Conservation (phyloP, 768 basidiomycete species). For the Lactarius quietus region DNA sequence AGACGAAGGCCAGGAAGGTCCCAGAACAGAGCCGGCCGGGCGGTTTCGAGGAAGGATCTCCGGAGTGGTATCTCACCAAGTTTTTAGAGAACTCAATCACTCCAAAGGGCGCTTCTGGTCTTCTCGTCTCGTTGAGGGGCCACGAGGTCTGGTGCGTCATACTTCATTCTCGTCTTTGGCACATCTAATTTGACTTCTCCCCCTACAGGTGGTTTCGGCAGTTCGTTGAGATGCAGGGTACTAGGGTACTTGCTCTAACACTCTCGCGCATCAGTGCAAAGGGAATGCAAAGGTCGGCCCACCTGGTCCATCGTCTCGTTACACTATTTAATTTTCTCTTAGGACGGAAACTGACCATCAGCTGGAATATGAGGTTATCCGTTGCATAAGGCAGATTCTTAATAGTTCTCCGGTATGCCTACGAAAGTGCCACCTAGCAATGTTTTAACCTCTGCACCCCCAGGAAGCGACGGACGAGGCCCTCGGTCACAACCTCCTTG, state of each 20-base stretch:
- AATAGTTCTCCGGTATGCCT: conserved; percentile 57
- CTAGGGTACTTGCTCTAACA: conserved; percentile 76
- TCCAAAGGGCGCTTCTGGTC: conserved; percentile 69
- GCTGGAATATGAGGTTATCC: conserved; percentile 85
- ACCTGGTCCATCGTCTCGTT: conserved; percentile 3
- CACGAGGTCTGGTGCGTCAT: conserved; percentile 68
- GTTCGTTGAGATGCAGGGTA: conserved; percentile 76
- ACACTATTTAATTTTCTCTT: neutral
- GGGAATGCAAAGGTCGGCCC: conserved; percentile 53
- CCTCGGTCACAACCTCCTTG: conserved; percentile 64
- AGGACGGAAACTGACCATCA: conserved; percentile 62
- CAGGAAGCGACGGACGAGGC: conserved; percentile 62
- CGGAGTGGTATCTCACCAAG: conserved; percentile 91
- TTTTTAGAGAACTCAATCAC: conserved; percentile 86
- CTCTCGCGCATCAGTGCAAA: conserved; percentile 74
- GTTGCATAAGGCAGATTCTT: conserved; percentile 79
- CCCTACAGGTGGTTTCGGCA: conserved; percentile 67
- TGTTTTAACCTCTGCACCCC: conserved; percentile 21
- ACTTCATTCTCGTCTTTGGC: neutral
- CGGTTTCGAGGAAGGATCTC: conserved; percentile 61
- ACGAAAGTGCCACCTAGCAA: conserved; percentile 10
- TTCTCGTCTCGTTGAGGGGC: conserved; percentile 75
- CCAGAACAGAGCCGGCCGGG: conserved; percentile 53
- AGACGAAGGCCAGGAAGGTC: conserved; percentile 55
- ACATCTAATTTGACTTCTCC: neutral